A percentile compares a stretch with the other conserved stretches of the same genome.
phyloP scores from a whole-genome alignment of 2,329 filamentous ascomycete species.

The Ophidiomyces ophidiicola region DNA sequence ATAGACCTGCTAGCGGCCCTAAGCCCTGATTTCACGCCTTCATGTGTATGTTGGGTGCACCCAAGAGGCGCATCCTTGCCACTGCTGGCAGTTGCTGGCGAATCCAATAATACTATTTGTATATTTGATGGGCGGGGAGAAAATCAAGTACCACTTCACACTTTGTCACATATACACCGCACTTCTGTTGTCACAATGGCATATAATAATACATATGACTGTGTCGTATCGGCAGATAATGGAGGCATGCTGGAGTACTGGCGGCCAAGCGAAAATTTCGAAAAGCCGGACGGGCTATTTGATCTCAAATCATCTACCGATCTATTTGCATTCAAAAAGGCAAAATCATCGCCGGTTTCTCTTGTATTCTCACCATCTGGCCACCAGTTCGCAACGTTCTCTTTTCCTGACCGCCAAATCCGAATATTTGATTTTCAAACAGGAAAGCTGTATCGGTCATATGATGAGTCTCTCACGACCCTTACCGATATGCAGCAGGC shows the following conservation, averaged over 20 bases:
- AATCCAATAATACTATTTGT: conserved; percentile 57
- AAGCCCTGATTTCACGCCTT: conserved; percentile 60
- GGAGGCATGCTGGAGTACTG: conserved; percentile 96
- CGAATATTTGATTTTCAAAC: conserved; percentile 85
- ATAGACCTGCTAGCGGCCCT: conserved; percentile 70
- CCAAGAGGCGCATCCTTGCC: conserved; percentile 76
- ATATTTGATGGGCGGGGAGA: conserved; percentile 88
- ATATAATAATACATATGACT: conserved; percentile 81
- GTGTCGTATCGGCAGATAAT: conserved; percentile 79
- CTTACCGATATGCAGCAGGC: conserved; percentile 92
- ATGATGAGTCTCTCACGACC: conserved; percentile 84
- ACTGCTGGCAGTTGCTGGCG: conserved; percentile 69
- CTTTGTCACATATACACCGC: conserved; percentile 65
- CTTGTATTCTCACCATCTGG: conserved; percentile 78
- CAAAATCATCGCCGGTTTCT: conserved; percentile 70
- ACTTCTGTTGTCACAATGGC: conserved; percentile 71
- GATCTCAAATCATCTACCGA: conserved; percentile 87
- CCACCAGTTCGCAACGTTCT: conserved; percentile 75
- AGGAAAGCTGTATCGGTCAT: conserved; percentile 78
- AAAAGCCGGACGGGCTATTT: conserved; percentile 87
- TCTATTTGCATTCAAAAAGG: conserved; percentile 93
- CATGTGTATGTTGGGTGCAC: conserved; percentile 85
- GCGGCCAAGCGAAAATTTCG: conserved; percentile 62
- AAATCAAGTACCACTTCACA: conserved; percentile 61
- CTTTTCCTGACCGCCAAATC: conserved; percentile 85